Evolutionary conservation across 768 basidiomycete genomes (phyloP).

Genomic region (Candolleomyces eurysporus): DNA sequence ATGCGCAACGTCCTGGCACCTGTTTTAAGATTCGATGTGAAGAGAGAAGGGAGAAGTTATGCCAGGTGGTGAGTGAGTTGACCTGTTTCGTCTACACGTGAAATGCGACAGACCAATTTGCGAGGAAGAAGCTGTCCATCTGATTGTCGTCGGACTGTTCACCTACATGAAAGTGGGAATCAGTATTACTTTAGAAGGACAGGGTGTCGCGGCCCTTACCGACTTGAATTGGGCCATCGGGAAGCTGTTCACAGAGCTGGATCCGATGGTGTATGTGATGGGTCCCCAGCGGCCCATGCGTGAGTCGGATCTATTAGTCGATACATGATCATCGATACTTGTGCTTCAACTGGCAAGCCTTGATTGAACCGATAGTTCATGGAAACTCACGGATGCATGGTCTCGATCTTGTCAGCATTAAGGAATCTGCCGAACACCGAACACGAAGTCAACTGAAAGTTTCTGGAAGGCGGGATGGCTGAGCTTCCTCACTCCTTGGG

Average conservation of each 20-base stretch:
- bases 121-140: constrained; percentile 39
- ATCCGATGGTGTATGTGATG: constrained; percentile 44
- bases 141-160: constrained; percentile 43
- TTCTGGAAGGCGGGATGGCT: not conserved
- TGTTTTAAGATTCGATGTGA: constrained; percentile 7
- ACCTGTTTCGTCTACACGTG: not conserved
- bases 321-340: not conserved
- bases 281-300: constrained; percentile 48
- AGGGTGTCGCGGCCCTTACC: constrained; percentile 16
- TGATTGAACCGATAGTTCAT: not conserved
- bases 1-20: constrained; percentile 47
- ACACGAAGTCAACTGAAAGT: not conserved
- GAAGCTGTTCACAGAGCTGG: constrained; percentile 36
- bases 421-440: constrained; percentile 33
- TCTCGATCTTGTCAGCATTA: constrained; percentile 49
- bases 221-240: constrained; percentile 51
- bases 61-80: not conserved
- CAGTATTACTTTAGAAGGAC: not conserved
- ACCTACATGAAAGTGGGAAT: constrained; percentile 22
- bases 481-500: constrained; percentile 32
- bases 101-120: constrained; percentile 32
- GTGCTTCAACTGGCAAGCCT: not conserved
- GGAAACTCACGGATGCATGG: constrained; percentile 43
- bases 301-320: constrained; percentile 34
- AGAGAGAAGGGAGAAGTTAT: not conserved